Conservation (phyloP, 176 grass and related monocot species). For the Bromus sterilis region DNA sequence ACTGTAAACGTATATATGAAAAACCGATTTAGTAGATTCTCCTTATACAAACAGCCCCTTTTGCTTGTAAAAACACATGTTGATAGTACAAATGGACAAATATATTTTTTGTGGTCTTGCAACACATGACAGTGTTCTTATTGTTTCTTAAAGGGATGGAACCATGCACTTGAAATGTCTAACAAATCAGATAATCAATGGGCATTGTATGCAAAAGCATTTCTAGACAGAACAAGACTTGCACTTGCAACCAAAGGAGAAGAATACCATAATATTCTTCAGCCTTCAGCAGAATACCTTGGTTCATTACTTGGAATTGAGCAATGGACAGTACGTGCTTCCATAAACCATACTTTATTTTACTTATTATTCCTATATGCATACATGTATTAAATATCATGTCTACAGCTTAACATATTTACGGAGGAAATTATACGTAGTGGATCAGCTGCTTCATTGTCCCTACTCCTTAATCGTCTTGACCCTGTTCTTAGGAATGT, state of each 20-base stretch:
- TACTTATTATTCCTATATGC: background rate
- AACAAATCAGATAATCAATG: conserved; percentile 64
- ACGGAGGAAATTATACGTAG: conserved; percentile 96
- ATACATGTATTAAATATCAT: conserved; percentile 4
- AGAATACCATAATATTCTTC: conserved; percentile 73
- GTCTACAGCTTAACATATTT: conserved; percentile 65
- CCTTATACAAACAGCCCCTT: background rate
- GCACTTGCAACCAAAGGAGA: conserved; percentile 85
- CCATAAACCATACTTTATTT: conserved; percentile 6
- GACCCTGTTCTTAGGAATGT: conserved; percentile 87
- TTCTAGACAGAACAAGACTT: conserved; percentile 91
- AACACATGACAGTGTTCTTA: background rate
- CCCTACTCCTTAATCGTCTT: conserved; percentile 79
- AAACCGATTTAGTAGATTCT: background rate
- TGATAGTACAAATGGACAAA: background rate
- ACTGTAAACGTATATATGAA: background rate
- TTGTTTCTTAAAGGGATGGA: conserved; percentile 72
- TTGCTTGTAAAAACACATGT: background rate
- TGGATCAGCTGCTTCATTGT: conserved; percentile 81
- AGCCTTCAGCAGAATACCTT: conserved; percentile 92
- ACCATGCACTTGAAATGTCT: conserved; percentile 70
- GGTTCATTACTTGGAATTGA: conserved; percentile 80
- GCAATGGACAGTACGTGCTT: conserved; percentile 63
- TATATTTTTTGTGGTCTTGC: background rate
- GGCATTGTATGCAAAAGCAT: conserved; percentile 94